Conservation (phyloP, 805 yeast genomes). For the Candida maesae region DNA sequence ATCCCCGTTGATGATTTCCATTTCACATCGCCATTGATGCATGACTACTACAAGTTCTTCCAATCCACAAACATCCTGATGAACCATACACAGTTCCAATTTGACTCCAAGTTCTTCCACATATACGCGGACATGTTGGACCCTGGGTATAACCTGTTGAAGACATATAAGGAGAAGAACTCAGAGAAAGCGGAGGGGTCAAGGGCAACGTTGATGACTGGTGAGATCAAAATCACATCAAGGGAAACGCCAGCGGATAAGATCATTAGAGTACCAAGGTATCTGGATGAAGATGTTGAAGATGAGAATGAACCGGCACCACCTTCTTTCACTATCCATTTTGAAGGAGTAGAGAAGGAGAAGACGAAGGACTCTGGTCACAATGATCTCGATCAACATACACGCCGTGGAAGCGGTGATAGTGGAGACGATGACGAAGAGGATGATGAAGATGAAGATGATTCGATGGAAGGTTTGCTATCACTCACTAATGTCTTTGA, state of each 20-base stretch:
- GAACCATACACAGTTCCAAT: conserved; percentile 13
- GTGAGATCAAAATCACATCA: conserved; percentile 17
- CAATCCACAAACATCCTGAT: conserved; percentile 15
- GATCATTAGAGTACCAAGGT: conserved; percentile 23
- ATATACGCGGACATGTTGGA: conserved; percentile 23
- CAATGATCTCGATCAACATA: no score
- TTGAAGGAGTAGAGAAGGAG: conserved; percentile 9
- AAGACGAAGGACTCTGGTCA: conserved; percentile 1
- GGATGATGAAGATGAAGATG: conserved; percentile 2
- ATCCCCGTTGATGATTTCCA: conserved; percentile 3
- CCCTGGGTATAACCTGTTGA: conserved; percentile 21
- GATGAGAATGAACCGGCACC: conserved; percentile 23
- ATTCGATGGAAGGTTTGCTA: background rate
- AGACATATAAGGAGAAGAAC: conserved; percentile 2
- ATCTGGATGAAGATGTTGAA: conserved; percentile 15
- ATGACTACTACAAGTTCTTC: conserved; percentile 16
- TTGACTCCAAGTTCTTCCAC: conserved; percentile 11
- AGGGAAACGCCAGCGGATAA: conserved; percentile 23
- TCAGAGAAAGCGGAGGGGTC: background rate
- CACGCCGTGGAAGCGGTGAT: no score
- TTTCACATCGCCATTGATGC: conserved; percentile 3
- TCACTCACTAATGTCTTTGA: conserved; percentile 9
- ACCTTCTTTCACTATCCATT: conserved; percentile 24
- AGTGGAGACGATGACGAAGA: conserved; percentile 4
- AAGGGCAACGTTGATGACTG: background rate